Base-by-base conservation (phyloP, 306 rosid genomes). In the Castanopsis chinensis region DNA sequence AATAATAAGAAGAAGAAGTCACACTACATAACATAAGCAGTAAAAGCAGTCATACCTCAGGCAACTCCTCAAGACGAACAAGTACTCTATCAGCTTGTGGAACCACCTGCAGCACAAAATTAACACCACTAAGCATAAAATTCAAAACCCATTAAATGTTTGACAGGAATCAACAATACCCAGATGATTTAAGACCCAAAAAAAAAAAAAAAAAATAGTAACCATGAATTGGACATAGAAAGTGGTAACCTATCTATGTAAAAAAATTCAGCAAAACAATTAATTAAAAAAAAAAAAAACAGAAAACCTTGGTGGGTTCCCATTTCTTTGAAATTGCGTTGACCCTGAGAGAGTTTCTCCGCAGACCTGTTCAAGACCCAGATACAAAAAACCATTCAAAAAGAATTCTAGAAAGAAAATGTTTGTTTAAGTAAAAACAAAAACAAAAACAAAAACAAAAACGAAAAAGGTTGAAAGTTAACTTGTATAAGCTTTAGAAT, bases 21-120 rank as follows among this genome's bases (percentile, higher is more conserved):
- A 57, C 57, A 77, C 0, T 18, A 69, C 5, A 21, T 53, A 21
- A 37, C 20, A 21, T 8, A 33, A 15, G 21, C 58, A 69, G 72
- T 51, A 18, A 49, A 69, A 64, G 0, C 72, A 69, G 54, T 19
- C 78, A 60, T 82, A 95, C 99, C 80, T 90, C 87, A 13, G 92
- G 73, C 53, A 88, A 87, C 76, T 86, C 82, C 84, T 92, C 95
- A 21, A 95, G 85, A 81, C 97, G 98, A 83, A 95, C 77, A 74
- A 95, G 97, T 75, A 95, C 99, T 83, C 97, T 90, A 81, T 95
- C 98, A 79, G 92, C 97, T 87, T 92, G 98, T 1, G 99, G 99
- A 65, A 89, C 89, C 73, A 95, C 98, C 99, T 95, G 88, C 80
- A 71, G 65, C 35, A 25, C 79, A 79, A 32, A 82, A 68, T 45